phyloP scores from a whole-genome alignment of 768 basidiomycete species.

The Lactifluus volemus region DNA sequence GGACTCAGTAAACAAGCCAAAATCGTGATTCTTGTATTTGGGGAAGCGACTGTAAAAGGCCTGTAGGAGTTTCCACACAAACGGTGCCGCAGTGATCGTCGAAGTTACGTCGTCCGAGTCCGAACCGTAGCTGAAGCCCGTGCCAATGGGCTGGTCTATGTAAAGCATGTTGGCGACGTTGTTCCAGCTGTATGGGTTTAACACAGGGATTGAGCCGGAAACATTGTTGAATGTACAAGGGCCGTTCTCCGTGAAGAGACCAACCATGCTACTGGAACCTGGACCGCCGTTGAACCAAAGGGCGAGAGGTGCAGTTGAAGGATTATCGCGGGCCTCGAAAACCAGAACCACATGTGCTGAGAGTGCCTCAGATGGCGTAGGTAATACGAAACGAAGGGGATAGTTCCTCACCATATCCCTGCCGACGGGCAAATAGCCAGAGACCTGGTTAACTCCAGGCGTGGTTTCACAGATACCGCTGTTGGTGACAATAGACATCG shows the following conservation, averaged over 20 bases:
- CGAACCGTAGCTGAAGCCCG: not conserved
- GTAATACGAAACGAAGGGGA: too few relatives aligned
- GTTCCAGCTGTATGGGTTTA: conserved; percentile 12
- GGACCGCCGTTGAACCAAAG: conserved; percentile 7
- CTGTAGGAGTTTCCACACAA: not conserved
- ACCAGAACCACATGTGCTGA: conserved; percentile 5
- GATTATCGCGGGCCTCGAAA: conserved; percentile 1
- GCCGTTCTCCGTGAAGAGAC: conserved; percentile 13
- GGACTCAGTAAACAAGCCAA: conserved; percentile 50
- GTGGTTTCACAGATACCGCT: too few relatives aligned
- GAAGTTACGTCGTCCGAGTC: not conserved
- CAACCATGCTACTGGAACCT: conserved; percentile 1
- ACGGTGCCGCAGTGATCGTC: not conserved
- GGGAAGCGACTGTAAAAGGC: conserved; percentile 28
- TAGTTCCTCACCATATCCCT: too few relatives aligned
- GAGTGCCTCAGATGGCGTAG: not conserved
- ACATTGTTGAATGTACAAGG: conserved; percentile 14
- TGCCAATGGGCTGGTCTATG: conserved; percentile 11
- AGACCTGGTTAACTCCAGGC: too few relatives aligned
- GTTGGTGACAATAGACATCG: too few relatives aligned
- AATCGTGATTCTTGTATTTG: conserved; percentile 29
- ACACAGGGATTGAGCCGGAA: not conserved
- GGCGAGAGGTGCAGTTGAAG: not conserved
- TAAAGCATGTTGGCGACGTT: conserved; percentile 17
- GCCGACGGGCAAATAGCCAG: too few relatives aligned